These are phyloP conservation scores for Entomortierella lignicola DNA, from an alignment of 192 early-diverging fungal species.

Conservation along the genomic window DNA sequence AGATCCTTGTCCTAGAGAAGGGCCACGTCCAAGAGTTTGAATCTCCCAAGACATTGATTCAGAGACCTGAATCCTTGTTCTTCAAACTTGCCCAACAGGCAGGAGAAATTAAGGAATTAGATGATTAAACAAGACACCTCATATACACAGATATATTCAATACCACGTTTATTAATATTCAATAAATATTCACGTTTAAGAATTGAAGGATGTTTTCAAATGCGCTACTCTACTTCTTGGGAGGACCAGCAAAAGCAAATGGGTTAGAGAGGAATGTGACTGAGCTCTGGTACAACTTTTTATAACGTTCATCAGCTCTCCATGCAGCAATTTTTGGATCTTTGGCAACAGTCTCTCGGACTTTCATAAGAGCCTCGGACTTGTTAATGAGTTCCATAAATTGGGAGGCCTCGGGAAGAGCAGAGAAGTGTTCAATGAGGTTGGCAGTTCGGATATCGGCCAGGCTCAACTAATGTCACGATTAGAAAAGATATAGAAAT, in stretches of 20 bases:
- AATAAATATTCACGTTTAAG: background rate
- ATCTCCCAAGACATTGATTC: slow-evolving; percentile 63
- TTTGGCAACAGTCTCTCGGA: slow-evolving; percentile 18
- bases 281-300: background rate
- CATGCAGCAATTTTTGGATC: slow-evolving; percentile 36
- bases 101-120: slow-evolving; percentile 33
- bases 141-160: no score
- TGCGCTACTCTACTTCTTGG: no score
- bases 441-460: slow-evolving; percentile 32
- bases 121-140: background rate
- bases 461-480: slow-evolving; percentile 17
- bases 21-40: slow-evolving; percentile 69
- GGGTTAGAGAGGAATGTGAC: slow-evolving; percentile 23
- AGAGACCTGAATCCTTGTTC: slow-evolving; percentile 44
- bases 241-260: background rate
- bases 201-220: background rate
- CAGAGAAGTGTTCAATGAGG: slow-evolving; percentile 14
- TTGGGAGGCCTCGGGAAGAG: background rate
- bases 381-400: slow-evolving; percentile 19
- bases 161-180: no score
- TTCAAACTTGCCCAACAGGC: slow-evolving; percentile 61
- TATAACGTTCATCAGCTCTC: slow-evolving; percentile 12
- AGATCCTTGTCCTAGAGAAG: slow-evolving; percentile 75
- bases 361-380: slow-evolving; percentile 11
- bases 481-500: background rate